Percentiles rank a stretch among this genome's conserved stretches.
Evolutionary conservation across 352 stramenopile genomes (phyloP).

Genomic region (Phytophthora sp.): DNA sequence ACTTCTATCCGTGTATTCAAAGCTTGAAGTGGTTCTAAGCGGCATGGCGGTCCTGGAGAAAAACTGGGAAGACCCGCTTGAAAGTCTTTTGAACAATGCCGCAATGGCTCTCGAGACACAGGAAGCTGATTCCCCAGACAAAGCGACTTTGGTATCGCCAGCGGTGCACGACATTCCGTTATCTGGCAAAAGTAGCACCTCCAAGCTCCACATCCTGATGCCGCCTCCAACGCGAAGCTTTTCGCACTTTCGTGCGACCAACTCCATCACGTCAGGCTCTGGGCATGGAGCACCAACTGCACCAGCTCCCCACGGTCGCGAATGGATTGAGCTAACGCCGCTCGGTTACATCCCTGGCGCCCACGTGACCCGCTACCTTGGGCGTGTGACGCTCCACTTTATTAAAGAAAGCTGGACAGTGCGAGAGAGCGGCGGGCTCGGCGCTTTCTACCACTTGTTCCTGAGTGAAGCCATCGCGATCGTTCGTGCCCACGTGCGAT

Average conservation of each 20-base stretch:
- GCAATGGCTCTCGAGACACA: slow-evolving; percentile 43
- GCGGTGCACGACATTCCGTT: slow-evolving; percentile 49
- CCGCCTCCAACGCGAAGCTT: slow-evolving; percentile 45
- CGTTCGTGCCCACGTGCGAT: slow-evolving; percentile 83
- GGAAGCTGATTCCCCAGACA: slow-evolving; percentile 21
- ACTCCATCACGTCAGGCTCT: slow-evolving; percentile 19
- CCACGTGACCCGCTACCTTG: slow-evolving; percentile 78
- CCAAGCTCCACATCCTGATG: slow-evolving; percentile 52
- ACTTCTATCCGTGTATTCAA: slow-evolving; percentile 2
- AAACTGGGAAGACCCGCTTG: slow-evolving; percentile 50
- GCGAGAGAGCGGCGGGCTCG: slow-evolving; percentile 82
- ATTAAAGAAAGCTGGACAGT: slow-evolving; percentile 92
- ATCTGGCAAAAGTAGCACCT: slow-evolving; percentile 36
- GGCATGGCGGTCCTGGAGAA: slow-evolving; percentile 80
- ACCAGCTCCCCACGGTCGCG: slow-evolving; percentile 50
- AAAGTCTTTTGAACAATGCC: slow-evolving; percentile 55
- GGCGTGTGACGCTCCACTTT: slow-evolving; percentile 89
- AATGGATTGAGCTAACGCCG: slow-evolving; percentile 88
- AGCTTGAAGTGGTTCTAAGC: slow-evolving; percentile 88
- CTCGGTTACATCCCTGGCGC: slow-evolving; percentile 79
- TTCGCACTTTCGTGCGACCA: slow-evolving; percentile 40
- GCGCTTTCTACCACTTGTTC: slow-evolving; percentile 89
- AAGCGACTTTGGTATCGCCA: slow-evolving; percentile 10
- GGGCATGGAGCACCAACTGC: slow-evolving; percentile 2
- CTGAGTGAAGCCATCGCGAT: slow-evolving; percentile 89